Evolutionary conservation across 441 rosid species (phyloP), one percentile per base, ranked within the genome.

Genomic region (Euphorbia celastroides): DNA sequence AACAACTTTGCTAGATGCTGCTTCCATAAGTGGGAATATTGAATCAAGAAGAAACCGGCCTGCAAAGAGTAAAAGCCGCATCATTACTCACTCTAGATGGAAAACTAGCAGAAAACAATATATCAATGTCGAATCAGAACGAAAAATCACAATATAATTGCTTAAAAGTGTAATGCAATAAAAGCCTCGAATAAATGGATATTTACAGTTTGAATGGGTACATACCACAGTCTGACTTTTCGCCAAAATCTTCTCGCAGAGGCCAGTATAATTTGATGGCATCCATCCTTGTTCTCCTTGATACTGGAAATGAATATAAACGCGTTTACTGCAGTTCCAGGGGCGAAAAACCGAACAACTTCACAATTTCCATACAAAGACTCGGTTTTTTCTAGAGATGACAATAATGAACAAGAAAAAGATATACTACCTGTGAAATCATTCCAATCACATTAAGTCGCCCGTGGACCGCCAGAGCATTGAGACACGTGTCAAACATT

Each of bases 191-290:
- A 28, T 42, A 60, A 27, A 64, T 32, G 16, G 55, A 66, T 8
- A 63, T 11, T 10, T 54, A 48, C 62, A 14, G 59, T 65, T 64
- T 38, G 66, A 60, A 16, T 7, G 55, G 64, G 58, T 76, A 78
- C 95, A 70, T 85, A 94, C 99, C 96, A 94, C 91, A 22, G 94
- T 84, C 76, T 94, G 97, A 79, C 99, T 91, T 87, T 89, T 94
- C 7, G 97, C 84, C 62, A 91, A 75, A 71, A 94, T 78, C 84
- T 92, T 93, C 82, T 94, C 97, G 46, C 96, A 90, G 8, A 94
- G 82, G 60, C 97, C 99, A 27, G 89, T 83, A 73, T 94, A 94
- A 77, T 84, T 88, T 28, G 88, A 80, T 23, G 98, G 98, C 50
- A 57, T 73, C 99, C 99, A 94, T 79, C 99, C 97, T 20, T 79